Evolutionary conservation across 2,329 filamentous ascomycete genomes (phyloP).

Genomic region (Colletotrichum liaoningense): DNA sequence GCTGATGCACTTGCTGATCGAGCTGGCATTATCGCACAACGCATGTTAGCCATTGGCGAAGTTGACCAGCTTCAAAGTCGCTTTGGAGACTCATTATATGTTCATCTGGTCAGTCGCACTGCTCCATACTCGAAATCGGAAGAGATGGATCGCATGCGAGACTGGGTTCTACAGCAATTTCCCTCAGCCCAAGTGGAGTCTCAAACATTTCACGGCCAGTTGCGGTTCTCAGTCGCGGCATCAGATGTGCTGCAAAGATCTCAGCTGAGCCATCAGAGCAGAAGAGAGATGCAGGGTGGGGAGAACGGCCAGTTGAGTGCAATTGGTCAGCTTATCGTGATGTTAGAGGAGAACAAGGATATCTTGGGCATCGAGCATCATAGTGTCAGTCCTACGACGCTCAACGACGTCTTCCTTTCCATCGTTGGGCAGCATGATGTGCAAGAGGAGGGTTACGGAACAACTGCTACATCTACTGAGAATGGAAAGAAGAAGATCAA

Average conservation of each 20-base stretch:
- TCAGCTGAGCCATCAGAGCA: neutral
- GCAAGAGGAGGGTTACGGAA: conserved; percentile 73
- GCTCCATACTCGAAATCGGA: conserved; percentile 78
- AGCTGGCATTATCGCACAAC: conserved; percentile 85
- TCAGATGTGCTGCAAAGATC: conserved; percentile 13
- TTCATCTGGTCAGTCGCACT: conserved; percentile 81
- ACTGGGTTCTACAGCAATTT: conserved; percentile 73
- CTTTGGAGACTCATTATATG: conserved; percentile 82
- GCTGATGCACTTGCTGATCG: conserved; percentile 87
- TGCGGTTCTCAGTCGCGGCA: conserved; percentile 42
- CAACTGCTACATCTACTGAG: neutral
- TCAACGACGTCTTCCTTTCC: conserved; percentile 90
- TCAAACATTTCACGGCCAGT: conserved; percentile 56
- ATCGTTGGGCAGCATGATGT: conserved; percentile 87
- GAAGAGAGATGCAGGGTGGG: neutral
- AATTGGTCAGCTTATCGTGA: conserved; percentile 76
- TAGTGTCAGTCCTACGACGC: conserved; percentile 86
- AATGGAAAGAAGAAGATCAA: conserved; percentile 11
- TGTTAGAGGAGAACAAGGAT: conserved; percentile 78
- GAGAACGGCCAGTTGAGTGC: conserved; percentile 49
- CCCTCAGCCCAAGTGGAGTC: conserved; percentile 73
- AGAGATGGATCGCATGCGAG: conserved; percentile 74
- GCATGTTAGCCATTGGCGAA: conserved; percentile 87
- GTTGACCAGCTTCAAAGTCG: conserved; percentile 77
- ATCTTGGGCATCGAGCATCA: conserved; percentile 83